phyloP scores from a whole-genome alignment of 495 filamentous ascomycete genomes.

The Stereocaulon alpinum region DNA sequence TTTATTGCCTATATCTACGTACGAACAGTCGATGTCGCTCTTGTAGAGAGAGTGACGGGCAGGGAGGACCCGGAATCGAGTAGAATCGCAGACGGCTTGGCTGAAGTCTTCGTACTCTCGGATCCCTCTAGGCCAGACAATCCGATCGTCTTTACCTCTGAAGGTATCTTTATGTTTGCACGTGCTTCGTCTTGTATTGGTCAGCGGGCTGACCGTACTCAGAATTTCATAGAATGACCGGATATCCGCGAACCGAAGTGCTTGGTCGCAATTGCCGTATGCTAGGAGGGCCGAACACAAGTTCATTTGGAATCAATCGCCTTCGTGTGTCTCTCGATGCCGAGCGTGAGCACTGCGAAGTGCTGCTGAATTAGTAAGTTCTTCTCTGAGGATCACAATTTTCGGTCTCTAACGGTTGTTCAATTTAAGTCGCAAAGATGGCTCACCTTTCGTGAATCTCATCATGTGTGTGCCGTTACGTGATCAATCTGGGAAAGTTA shows the following conservation, averaged over 20 bases:
- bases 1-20: conserved; percentile 56
- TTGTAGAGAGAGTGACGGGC: conserved; percentile 47
- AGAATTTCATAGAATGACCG: conserved; percentile 55
- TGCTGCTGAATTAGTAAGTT: conserved; percentile 57
- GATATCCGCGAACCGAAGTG: conserved; percentile 48
- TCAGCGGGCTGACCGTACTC: not conserved
- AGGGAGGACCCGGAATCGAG: conserved; percentile 42
- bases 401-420: conserved; percentile 4
- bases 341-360: conserved; percentile 54
- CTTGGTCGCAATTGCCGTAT: conserved; percentile 55
- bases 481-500: conserved; percentile 49
- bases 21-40: conserved; percentile 45
- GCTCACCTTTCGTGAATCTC: conserved; percentile 56
- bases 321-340: conserved; percentile 44
- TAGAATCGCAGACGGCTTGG: conserved; percentile 57
- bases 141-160: conserved; percentile 68
- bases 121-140: conserved; percentile 65
- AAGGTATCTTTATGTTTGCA: conserved; percentile 22
- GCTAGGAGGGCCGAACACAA: conserved; percentile 48
- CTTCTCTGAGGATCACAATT: not conserved
- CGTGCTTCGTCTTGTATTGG: not conserved
- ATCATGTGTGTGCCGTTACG: conserved; percentile 52
- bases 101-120: conserved; percentile 67
- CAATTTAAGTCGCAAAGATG: conserved; percentile 41
- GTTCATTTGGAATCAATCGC: conserved; percentile 39